These are phyloP conservation scores for Colletotrichum sp. DNA, from an alignment of 2,329 filamentous ascomycete species.

Conservation along the genomic window DNA sequence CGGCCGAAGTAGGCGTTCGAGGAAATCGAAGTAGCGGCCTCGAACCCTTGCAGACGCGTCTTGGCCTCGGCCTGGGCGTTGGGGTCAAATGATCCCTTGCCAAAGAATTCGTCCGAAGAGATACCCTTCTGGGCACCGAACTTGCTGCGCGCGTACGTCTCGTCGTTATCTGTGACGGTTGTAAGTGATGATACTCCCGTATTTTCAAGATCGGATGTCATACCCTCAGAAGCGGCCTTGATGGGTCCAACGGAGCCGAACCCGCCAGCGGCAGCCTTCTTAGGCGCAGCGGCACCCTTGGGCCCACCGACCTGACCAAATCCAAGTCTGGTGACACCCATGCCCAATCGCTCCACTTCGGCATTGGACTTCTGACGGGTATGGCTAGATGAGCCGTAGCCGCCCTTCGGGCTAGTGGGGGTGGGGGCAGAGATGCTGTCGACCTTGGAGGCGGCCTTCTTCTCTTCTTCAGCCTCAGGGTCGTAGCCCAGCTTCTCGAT, in stretches of 20 bases:
- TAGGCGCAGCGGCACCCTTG: constrained; percentile 65
- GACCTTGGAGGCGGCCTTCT: constrained; percentile 47
- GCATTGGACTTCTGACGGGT: constrained; percentile 67
- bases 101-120: constrained; percentile 97
- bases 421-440: constrained; percentile 73
- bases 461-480: constrained; percentile 78
- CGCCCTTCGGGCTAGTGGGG: constrained; percentile 70
- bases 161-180: constrained; percentile 65
- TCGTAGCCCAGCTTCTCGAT: constrained; percentile 97
- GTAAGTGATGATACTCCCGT: background rate
- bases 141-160: constrained; percentile 84
- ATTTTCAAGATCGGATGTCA: constrained; percentile 22
- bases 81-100: constrained; percentile 85
- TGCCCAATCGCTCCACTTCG: constrained; percentile 87
- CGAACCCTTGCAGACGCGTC: constrained; percentile 85
- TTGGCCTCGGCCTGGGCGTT: constrained; percentile 84
- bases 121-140: constrained; percentile 95
- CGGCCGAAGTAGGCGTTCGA: constrained; percentile 98
- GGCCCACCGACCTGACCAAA: constrained; percentile 82
- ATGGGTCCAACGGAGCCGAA: constrained; percentile 85
- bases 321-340: constrained; percentile 84
- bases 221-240: constrained; percentile 73
- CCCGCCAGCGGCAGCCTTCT: constrained; percentile 71
- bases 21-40: constrained; percentile 89
- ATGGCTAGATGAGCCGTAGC: constrained; percentile 66